These are phyloP conservation scores for Lumnitzera racemosa DNA, from an alignment of 345 rosid species.

Conservation along the genomic window DNA sequence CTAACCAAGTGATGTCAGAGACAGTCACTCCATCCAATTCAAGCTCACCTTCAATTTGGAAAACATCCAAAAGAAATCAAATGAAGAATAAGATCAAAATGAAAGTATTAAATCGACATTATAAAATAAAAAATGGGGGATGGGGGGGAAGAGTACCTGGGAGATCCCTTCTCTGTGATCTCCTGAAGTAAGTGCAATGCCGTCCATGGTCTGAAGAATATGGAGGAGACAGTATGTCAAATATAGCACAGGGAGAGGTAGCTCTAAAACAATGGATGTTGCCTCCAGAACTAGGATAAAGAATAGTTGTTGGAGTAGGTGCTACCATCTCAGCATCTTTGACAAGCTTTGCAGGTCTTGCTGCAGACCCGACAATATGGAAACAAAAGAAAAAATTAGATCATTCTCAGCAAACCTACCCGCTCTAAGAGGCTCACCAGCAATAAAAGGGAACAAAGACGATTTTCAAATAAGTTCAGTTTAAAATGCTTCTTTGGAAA, in stretches of 20 bases:
- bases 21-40: conserved; percentile 46
- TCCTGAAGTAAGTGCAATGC: conserved; percentile 45
- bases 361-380: conserved; percentile 30
- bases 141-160: conserved; percentile 51
- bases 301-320: conserved; percentile 51
- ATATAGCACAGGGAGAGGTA: conserved; percentile 44
- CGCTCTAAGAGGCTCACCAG: too few species aligned
- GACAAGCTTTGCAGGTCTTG: conserved; percentile 69
- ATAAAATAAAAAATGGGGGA: conserved; percentile 28
- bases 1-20: conserved; percentile 63
- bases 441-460: too few species aligned
- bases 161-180: conserved; percentile 19
- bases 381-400: background rate
- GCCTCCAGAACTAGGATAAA: conserved; percentile 74
- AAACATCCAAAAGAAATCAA: background rate
- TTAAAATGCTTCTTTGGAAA: too few species aligned
- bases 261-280: conserved; percentile 80
- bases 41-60: conserved; percentile 42
- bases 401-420: too few species aligned
- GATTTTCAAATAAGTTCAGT: too few species aligned
- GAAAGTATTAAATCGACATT: background rate
- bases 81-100: background rate
- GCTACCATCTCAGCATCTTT: conserved; percentile 63
- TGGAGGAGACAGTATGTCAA: conserved; percentile 47
- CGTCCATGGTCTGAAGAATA: conserved; percentile 43